These are phyloP conservation scores for Rhododendron simsii DNA, from an alignment of 148 eudicot species.

Conservation along the genomic window DNA sequence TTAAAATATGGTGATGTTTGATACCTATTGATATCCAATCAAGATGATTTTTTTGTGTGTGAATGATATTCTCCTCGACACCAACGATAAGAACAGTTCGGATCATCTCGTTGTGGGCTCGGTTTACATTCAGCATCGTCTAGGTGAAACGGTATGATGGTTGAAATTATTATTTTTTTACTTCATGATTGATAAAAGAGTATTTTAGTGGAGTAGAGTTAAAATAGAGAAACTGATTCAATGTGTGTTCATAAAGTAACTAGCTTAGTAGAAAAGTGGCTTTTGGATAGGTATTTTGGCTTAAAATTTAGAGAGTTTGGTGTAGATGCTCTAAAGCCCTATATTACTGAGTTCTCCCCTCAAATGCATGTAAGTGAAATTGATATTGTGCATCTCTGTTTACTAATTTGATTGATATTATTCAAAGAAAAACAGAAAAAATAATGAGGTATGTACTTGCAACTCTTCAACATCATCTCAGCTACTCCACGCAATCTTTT, in stretches of 20 bases:
- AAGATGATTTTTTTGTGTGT: no score
- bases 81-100: no score
- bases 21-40: no score
- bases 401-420: background rate
- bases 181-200: no score
- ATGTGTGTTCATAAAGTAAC: background rate
- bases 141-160: no score
- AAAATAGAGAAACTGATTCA: no score
- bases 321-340: background rate
- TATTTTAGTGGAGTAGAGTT: no score
- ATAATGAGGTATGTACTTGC: background rate
- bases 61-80: background rate
- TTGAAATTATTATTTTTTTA: no score
- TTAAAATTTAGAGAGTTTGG: background rate
- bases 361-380: background rate
- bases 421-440: background rate
- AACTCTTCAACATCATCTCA: no score
- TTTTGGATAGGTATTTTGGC: background rate
- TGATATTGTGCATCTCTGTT: background rate
- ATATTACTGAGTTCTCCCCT: background rate
- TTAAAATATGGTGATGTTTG: no score
- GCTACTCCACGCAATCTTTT: background rate
- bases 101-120: no score
- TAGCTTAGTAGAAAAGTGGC: background rate
- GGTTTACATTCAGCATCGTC: no score